Conservation (phyloP, 2,329 filamentous ascomycete species). For the Talaromyces islandicus region DNA sequence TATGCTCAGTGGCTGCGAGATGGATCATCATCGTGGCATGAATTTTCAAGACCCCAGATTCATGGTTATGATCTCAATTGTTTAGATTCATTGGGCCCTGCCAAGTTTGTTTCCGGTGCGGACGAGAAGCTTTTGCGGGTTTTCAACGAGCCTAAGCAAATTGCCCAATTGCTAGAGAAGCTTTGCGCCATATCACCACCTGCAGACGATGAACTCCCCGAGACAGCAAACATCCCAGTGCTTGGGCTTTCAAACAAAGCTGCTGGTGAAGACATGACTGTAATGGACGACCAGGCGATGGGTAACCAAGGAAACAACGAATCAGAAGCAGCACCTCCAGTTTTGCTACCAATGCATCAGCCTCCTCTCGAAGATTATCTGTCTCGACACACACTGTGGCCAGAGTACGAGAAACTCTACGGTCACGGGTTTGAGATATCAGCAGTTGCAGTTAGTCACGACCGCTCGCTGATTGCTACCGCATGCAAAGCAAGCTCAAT, state of each 20-base stretch:
- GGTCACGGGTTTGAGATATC: conserved; percentile 97
- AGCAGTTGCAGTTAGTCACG: conserved; percentile 70
- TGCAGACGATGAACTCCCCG: conserved; percentile 53
- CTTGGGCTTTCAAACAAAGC: conserved; percentile 95
- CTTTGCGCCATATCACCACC: conserved; percentile 57
- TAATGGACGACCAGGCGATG: conserved; percentile 27
- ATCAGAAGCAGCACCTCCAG: conserved; percentile 16
- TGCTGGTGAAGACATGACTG: conserved; percentile 46
- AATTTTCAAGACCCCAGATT: conserved; percentile 92
- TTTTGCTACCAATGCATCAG: conserved; percentile 54
- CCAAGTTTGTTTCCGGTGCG: conserved; percentile 85
- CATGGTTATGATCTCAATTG: conserved; percentile 98
- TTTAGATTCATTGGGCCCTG: conserved; percentile 66
- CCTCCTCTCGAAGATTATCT: conserved; percentile 88
- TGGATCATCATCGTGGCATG: conserved; percentile 68
- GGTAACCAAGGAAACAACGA: conserved; percentile 11
- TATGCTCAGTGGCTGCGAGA: conserved; percentile 69
- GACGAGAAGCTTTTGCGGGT: conserved; percentile 98
- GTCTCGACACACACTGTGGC: conserved; percentile 87
- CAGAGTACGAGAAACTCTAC: conserved; percentile 93
- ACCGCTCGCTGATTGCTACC: conserved; percentile 73
- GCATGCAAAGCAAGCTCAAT: conserved; percentile 88
- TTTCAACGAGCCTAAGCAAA: conserved; percentile 80
- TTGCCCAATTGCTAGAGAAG: conserved; percentile 65
- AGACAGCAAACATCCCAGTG: conserved; percentile 90